Evolutionary conservation across 768 basidiomycete species (phyloP).

Genomic region (Boletus subcaerulescens): DNA sequence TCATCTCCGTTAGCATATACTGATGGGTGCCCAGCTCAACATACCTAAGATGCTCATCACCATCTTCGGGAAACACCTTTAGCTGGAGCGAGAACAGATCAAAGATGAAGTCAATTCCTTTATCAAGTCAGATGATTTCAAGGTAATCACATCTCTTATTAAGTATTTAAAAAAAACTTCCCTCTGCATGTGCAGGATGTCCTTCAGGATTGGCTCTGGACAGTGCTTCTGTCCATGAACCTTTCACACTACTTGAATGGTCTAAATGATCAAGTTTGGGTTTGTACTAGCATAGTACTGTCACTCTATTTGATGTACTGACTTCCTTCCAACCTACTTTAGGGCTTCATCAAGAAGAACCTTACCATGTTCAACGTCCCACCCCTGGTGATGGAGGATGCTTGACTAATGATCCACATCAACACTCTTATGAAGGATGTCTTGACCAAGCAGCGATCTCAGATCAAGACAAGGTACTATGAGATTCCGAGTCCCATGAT

Average conservation of each 20-base stretch:
- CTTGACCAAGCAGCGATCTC: neutral
- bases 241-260: neutral
- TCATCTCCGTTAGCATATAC: neutral
- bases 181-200: neutral
- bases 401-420: neutral
- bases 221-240: neutral
- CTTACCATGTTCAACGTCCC: neutral
- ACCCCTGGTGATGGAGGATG: neutral
- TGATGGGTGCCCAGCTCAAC: neutral
- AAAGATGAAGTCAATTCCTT: neutral
- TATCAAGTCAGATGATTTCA: neutral
- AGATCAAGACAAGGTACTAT: neutral
- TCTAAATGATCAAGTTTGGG: neutral
- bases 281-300: neutral
- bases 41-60: neutral
- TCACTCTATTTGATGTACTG: neutral
- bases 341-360: neutral
- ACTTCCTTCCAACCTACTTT: neutral
- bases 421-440: neutral
- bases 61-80: neutral
- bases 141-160: neutral
- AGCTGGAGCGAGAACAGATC: neutral
- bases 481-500: neutral
- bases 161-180: neutral
- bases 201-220: neutral